These are phyloP conservation scores for Mortierella sp. DNA, from an alignment of 371 early-diverging fungal genomes.

Conservation along the genomic window DNA sequence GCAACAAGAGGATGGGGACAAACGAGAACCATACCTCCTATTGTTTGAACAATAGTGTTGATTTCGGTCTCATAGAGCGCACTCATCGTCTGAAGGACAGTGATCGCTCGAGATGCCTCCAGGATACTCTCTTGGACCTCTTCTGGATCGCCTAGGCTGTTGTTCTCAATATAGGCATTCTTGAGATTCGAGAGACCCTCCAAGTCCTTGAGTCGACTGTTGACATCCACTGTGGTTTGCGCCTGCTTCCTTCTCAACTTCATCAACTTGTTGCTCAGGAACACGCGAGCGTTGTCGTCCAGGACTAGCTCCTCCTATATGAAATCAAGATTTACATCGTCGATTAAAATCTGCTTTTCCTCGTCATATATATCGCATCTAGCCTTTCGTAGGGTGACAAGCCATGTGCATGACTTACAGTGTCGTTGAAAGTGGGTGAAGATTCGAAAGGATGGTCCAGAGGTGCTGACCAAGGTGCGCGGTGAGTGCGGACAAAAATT, in stretches of 20 bases:
- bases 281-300: conserved; percentile 69
- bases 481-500: conserved; percentile 62
- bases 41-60: conserved; percentile 66
- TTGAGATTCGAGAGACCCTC: conserved; percentile 63
- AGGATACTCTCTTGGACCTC: conserved; percentile 62
- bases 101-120: conserved; percentile 64
- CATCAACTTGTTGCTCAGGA: conserved; percentile 72
- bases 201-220: conserved; percentile 59
- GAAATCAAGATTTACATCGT: background rate
- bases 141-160: conserved; percentile 58
- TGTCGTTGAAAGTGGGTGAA: conserved; percentile 55
- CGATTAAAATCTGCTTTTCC: background rate
- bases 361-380: background rate
- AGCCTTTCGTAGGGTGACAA: background rate
- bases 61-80: conserved; percentile 68
- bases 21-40: conserved; percentile 65
- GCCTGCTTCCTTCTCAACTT: conserved; percentile 67
- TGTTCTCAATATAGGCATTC: conserved; percentile 61
- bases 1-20: background rate
- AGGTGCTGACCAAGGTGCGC: conserved; percentile 55
- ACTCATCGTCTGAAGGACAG: conserved; percentile 65
- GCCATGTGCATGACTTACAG: conserved; percentile 29
- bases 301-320: conserved; percentile 66
- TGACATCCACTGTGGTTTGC: conserved; percentile 64
- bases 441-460: conserved; percentile 58